Base-by-base conservation (phyloP, 768 basidiomycete genomes). In the Russula sp. region DNA sequence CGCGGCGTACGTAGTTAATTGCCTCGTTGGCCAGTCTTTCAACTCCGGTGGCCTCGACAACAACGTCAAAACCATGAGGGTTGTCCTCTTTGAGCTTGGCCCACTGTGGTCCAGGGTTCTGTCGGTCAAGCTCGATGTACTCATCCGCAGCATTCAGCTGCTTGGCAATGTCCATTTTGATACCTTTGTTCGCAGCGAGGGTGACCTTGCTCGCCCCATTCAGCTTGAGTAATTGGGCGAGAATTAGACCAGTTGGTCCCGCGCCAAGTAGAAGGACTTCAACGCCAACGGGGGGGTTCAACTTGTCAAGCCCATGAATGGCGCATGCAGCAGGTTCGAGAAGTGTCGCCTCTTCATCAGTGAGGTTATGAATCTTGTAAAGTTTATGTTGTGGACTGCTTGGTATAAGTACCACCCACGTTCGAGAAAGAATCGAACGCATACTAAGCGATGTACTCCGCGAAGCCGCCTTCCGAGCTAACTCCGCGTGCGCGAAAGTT, bases 251-350 rank as follows among this genome's bases (percentile, higher is more conserved):
- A 4, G 93, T 95, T 0, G 93, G 92, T 13, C 93, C 93, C n/a
- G 93, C 89, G 55, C 93, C 93, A 51, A 94, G 80, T 40, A 95
- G 77, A 57, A 96, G 83, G 20, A 89, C 91, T 55, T 94, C 91
- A 45, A 89, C 78, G 32, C 93, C 93, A 62, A 94, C 89, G 4
- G 87, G 84, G 1, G 90, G 86, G 61, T 78, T 82, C 61, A 96
- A 83, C 73, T 92, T 91, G 75, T 96, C 93, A 65, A 94, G 84
- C 6, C 93, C 93, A 72, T 96, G 93, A 55, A 96, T 84, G 37
- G 94, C 94, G 68, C 93, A 96, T 6, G 93, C 87, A 4, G 91
- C 90, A 45, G 94, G 94, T 71, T 95, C 93, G 40, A 94, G 79
- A 20, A 96, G 83, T 3, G 91, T 93, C 1, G 92, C 84, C 66